phyloP scores from a whole-genome alignment of 202 grass and related monocot species.

The Sporobolus alterniflorus region DNA sequence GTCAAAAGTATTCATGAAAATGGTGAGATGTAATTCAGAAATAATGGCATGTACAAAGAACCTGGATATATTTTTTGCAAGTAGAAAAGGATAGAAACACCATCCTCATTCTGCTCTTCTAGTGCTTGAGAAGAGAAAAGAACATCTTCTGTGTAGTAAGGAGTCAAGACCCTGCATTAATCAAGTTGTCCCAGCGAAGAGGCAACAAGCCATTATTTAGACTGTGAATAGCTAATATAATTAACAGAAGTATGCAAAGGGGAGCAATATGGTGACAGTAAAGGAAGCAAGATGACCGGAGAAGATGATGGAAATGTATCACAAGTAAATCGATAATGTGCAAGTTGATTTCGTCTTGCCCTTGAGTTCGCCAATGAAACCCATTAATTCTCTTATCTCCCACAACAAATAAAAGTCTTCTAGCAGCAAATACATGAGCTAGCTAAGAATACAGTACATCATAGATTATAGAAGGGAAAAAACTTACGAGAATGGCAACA shows the following conservation, averaged over 20 bases:
- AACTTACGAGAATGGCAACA: constrained; percentile 97
- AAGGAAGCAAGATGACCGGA: neutral
- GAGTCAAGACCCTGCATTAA: constrained; percentile 82
- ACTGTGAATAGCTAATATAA: constrained; percentile 6
- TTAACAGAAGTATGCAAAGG: constrained; percentile 1
- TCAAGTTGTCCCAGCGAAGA: constrained; percentile 37
- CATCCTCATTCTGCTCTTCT: constrained; percentile 82
- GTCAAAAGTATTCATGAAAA: constrained; percentile 13
- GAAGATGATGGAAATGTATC: neutral
- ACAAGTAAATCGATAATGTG: neutral
- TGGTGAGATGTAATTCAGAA: constrained; percentile 4
- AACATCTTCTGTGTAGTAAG: constrained; percentile 91
- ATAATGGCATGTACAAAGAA: constrained; percentile 31
- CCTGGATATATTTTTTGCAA: constrained; percentile 99
- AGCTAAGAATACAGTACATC: constrained; percentile 5
- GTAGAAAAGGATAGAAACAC: constrained; percentile 97
- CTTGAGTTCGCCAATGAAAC: neutral
- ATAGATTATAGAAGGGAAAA: neutral
- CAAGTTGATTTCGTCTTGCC: neutral
- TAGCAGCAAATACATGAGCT: constrained; percentile 9
- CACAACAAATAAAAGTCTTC: neutral
- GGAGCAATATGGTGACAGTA: neutral
- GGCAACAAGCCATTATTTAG: constrained; percentile 20
- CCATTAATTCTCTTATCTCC: neutral
- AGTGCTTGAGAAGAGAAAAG: constrained; percentile 82